A percentile compares a stretch with the other conserved stretches of the same genome.
These are phyloP conservation scores for Balamuthia mandrillaris DNA, from an alignment of 208 protist genomes.

Conservation along the genomic window DNA sequence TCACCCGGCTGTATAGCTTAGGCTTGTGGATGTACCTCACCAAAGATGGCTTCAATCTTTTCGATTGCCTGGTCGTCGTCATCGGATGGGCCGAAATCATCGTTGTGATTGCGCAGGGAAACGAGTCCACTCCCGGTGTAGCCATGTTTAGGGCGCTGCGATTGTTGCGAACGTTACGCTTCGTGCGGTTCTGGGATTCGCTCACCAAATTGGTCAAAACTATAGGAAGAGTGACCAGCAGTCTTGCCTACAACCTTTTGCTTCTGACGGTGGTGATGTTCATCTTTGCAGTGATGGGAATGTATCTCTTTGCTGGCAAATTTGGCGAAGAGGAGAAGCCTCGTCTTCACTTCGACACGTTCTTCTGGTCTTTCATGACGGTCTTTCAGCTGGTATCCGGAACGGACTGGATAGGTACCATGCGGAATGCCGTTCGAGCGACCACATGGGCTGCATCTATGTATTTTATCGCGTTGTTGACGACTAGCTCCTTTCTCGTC, in stretches of 20 bases:
- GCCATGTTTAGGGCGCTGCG: conserved; percentile 73
- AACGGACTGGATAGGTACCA: conserved; percentile 32
- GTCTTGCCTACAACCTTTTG: conserved; percentile 13
- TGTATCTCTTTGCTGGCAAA: conserved; percentile 39
- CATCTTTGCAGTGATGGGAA: conserved; percentile 44
- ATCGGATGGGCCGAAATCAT: conserved; percentile 22
- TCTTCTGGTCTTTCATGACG: conserved; percentile 37
- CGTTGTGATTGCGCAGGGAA: conserved; percentile 24
- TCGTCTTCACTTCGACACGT: conserved; percentile 42
- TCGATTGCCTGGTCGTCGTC: conserved; percentile 50
- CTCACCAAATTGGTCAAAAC: conserved; percentile 30
- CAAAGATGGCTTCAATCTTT: conserved; percentile 44
- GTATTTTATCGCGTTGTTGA: conserved; percentile 42
- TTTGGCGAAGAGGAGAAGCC: background rate
- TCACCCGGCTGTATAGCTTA: conserved; percentile 39
- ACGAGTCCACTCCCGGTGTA: conserved; percentile 34
- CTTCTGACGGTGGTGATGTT: conserved; percentile 49
- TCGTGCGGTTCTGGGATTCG: conserved; percentile 44
- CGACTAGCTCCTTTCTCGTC: conserved; percentile 44
- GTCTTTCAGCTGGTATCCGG: conserved; percentile 55
- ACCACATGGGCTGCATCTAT: background rate
- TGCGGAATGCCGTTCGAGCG: background rate
- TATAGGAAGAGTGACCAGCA: background rate
- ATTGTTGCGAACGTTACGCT: conserved; percentile 51
- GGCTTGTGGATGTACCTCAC: conserved; percentile 1